These are phyloP conservation scores for Cladosporium sp. DNA, from an alignment of 2,329 filamentous ascomycete genomes.

Conservation along the genomic window DNA sequence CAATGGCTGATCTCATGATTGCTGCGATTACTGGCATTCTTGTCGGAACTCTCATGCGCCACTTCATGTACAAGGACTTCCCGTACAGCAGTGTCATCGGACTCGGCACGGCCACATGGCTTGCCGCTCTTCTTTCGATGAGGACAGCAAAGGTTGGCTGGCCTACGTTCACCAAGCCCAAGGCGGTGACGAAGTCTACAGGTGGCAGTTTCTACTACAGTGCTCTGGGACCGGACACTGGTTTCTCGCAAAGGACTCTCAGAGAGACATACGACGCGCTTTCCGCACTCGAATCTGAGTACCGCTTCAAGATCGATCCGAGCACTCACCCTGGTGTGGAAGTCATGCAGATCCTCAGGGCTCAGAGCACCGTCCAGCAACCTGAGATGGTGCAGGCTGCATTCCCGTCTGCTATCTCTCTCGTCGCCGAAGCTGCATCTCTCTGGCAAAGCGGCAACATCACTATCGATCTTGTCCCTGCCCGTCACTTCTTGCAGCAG, in stretches of 20 bases:
- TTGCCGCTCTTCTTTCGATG: slow-evolving; percentile 52
- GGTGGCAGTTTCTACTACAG: slow-evolving; percentile 20
- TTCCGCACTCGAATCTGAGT: slow-evolving; percentile 46
- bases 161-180: slow-evolving; percentile 33
- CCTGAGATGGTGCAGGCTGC: slow-evolving; percentile 44
- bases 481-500: slow-evolving; percentile 23
- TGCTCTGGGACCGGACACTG: slow-evolving; percentile 17
- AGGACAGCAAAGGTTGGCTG: slow-evolving; percentile 52
- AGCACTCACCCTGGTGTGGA: slow-evolving; percentile 47
- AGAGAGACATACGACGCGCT: slow-evolving; percentile 27
- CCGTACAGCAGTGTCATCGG: slow-evolving; percentile 52
- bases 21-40: slow-evolving; percentile 51
- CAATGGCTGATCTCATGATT: slow-evolving; percentile 51
- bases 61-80: slow-evolving; percentile 43
- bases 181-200: slow-evolving; percentile 25
- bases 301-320: slow-evolving; percentile 46
- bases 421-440: slow-evolving; percentile 40
- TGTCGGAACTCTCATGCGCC: slow-evolving; percentile 48
- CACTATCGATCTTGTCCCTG: slow-evolving; percentile 28
- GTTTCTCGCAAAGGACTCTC: slow-evolving; percentile 38
- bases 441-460: slow-evolving; percentile 32
- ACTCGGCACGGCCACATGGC: slow-evolving; percentile 55
- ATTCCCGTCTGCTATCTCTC: slow-evolving; percentile 45
- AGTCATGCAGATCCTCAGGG: slow-evolving; percentile 45
- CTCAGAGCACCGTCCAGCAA: slow-evolving; percentile 42